Percentiles rank a stretch among this genome's conserved stretches.
Conservation (phyloP, 306 rosid genomes). For the Glycine latifolia region DNA sequence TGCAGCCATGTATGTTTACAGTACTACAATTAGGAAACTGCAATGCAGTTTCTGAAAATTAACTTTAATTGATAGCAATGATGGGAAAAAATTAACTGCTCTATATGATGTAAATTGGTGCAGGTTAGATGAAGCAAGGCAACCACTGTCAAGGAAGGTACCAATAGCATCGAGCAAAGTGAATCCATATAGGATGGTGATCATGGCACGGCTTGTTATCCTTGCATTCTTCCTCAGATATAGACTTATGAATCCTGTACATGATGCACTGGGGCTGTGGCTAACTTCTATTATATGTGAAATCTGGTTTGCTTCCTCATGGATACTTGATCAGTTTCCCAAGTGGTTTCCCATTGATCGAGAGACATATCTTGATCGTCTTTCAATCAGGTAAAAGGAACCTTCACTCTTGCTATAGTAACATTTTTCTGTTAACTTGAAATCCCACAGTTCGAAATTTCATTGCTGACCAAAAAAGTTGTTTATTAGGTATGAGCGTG, state of each 20-base stretch:
- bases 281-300: slow-evolving; percentile 81
- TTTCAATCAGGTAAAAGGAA: slow-evolving; percentile 69
- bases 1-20: slow-evolving; percentile 65
- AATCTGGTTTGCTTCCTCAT: slow-evolving; percentile 87
- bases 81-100: background rate
- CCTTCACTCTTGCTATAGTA: slow-evolving; percentile 5
- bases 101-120: slow-evolving; percentile 45
- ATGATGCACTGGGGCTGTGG: slow-evolving; percentile 82
- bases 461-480: slow-evolving; percentile 26
- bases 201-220: slow-evolving; percentile 72
- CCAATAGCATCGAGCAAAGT: slow-evolving; percentile 85
- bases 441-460: background rate
- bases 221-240: slow-evolving; percentile 76
- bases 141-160: slow-evolving; percentile 88
- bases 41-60: background rate
- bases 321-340: slow-evolving; percentile 98
- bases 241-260: slow-evolving; percentile 75
- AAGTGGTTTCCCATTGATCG: slow-evolving; percentile 96
- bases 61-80: slow-evolving; percentile 17
- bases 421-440: slow-evolving; percentile 7
- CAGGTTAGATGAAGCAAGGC: slow-evolving; percentile 94
- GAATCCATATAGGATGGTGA: slow-evolving; percentile 88
- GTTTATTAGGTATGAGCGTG: slow-evolving; percentile 67
- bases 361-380: slow-evolving; percentile 94
- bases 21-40: slow-evolving; percentile 13